Conservation (phyloP, 169 alveolate species). For the Cryptosporidium canis region DNA sequence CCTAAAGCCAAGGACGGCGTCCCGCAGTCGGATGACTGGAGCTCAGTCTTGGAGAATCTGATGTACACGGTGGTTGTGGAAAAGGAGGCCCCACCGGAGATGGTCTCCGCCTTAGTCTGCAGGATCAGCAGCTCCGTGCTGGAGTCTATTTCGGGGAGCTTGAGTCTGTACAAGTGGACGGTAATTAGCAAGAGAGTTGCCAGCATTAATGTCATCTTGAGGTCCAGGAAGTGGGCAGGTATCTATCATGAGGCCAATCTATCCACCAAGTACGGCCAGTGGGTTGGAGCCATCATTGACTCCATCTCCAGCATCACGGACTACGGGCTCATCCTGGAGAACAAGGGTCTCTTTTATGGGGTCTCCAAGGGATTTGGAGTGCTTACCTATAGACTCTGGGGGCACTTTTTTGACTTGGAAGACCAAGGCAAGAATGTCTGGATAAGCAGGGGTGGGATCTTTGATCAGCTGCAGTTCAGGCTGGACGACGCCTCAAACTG, state of each 20-base stretch:
- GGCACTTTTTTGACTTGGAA: background rate
- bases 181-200: background rate
- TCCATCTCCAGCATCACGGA: background rate
- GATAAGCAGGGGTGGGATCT: background rate
- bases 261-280: background rate
- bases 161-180: background rate
- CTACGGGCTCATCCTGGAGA: background rate
- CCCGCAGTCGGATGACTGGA: background rate
- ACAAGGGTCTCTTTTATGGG: background rate
- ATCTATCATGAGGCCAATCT: background rate
- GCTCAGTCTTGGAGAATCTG: background rate
- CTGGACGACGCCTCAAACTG: background rate
- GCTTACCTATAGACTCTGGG: constrained; percentile 9
- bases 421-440: background rate
- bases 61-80: constrained; percentile 1
- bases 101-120: background rate
- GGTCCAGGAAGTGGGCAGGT: background rate
- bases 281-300: background rate
- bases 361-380: background rate
- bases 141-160: background rate
- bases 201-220: constrained; percentile 1
- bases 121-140: background rate
- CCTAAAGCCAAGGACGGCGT: background rate
- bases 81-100: background rate
- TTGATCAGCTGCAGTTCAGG: background rate